A percentile compares a stretch with the other conserved stretches of the same genome.
phyloP scores from a whole-genome alignment of 306 rosid species.

The Cucumis hystrix region DNA sequence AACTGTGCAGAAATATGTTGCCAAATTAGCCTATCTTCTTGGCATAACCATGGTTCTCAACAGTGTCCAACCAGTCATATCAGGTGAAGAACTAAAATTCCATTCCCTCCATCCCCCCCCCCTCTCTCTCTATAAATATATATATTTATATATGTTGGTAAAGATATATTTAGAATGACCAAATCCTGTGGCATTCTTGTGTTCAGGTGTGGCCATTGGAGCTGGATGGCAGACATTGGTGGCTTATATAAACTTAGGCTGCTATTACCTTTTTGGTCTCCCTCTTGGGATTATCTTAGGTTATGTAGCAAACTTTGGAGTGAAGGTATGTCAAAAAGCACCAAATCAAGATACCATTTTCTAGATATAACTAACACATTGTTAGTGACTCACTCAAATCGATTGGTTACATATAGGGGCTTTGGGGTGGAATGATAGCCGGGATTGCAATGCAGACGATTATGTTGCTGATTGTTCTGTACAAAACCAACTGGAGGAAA shows the following conservation, averaged over 20 bases:
- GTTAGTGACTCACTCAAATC: neutral
- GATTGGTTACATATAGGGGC: constrained; percentile 13
- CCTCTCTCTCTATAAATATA: neutral
- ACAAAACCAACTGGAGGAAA: constrained; percentile 36
- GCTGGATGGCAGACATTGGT: constrained; percentile 56
- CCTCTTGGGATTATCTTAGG: constrained; percentile 31
- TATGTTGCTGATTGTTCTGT: constrained; percentile 16
- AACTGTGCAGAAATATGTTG: constrained; percentile 11
- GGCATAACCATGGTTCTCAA: constrained; percentile 23
- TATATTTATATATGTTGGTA: neutral
- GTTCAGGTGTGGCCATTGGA: constrained; percentile 40
- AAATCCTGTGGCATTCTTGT: neutral
- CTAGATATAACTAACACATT: no score
- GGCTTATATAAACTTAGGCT: constrained; percentile 37
- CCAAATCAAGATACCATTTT: neutral
- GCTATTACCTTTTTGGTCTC: constrained; percentile 43
- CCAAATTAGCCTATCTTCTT: constrained; percentile 21
- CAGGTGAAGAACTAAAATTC: constrained; percentile 16
- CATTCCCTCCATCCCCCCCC: neutral
- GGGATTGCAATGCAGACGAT: constrained; percentile 29
- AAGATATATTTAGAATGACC: neutral
- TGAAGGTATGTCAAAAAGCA: constrained; percentile 12
- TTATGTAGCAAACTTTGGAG: constrained; percentile 20
- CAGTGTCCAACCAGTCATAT: constrained; percentile 23
- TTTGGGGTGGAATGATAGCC: constrained; percentile 33